Base-by-base conservation (phyloP, 257 asterid genomes). In the Henckelia pumila region DNA sequence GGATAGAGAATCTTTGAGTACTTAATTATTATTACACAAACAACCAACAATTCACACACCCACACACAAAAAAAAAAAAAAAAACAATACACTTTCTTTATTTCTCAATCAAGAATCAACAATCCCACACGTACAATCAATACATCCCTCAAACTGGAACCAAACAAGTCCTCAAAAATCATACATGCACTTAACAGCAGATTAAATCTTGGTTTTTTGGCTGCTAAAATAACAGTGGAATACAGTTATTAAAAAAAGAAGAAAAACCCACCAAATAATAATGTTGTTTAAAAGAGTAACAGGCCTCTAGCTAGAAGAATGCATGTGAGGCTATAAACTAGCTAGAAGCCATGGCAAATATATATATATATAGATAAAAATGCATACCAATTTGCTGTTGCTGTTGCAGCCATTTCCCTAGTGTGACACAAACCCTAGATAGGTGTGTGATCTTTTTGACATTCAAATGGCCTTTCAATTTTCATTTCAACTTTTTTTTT, bases 391-490 rank as follows among this genome's bases (percentile, higher is more conserved):
- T 19, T 28, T 60, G 5, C 22, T 30, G 67, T 28, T 60, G 5
- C 22, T 30, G 67, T 44, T 17, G 29, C 29, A 23, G 16, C 63
- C 63, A 40, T 70, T 69, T 61, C 65, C 24, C 40, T n/a, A 63
- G 52, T 73, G 68, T 20, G 67, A 68, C 47, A 59, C 23, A 74
- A 81, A 71, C 79, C 83, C 81, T 72, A 81, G 78, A 71, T 17
- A 63, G 59, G 20, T 52, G 20, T 52, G 20, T 30, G 57, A 44
- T 53, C 22, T 52, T 11, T 11, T 22, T 59, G 17, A 40, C 59
- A 13, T 35, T 13, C 8, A 44, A 28, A 25, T 16, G 8, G 44
- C 44, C 44, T 9, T 9, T 35, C 13, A 1, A 9, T 9, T 9
- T 35, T 35, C 14, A 1, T 35, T 35, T 35, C 4, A 0, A 2